Evolutionary conservation across 805 yeast genomes (phyloP).

Genomic region (Blastobotrys attinorum): DNA sequence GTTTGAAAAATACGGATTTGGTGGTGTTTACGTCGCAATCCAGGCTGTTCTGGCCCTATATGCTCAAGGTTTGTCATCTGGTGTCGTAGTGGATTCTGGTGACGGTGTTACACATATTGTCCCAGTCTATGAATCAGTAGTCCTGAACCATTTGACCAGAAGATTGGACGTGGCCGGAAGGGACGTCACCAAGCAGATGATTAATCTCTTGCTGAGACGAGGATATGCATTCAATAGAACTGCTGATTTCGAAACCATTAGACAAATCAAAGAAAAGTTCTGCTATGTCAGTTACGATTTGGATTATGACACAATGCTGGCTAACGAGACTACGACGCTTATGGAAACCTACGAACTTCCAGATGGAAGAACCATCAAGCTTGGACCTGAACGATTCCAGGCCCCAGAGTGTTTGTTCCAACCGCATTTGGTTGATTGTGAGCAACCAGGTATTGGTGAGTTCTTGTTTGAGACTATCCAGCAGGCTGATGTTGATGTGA

Average conservation of each 20-base stretch:
- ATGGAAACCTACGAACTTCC: slow-evolving; percentile 91
- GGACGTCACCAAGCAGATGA: slow-evolving; percentile 94
- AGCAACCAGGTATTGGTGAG: slow-evolving; percentile 96
- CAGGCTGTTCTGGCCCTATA: slow-evolving; percentile 97
- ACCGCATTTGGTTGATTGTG: slow-evolving; percentile 89
- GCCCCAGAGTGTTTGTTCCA: slow-evolving; percentile 97
- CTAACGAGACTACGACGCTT: slow-evolving; percentile 91
- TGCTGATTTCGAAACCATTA: slow-evolving; percentile 97
- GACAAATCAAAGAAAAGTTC: slow-evolving; percentile 93
- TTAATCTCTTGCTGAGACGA: slow-evolving; percentile 82
- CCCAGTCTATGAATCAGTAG: slow-evolving; percentile 95
- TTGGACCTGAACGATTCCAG: slow-evolving; percentile 92
- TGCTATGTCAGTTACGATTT: slow-evolving; percentile 94
- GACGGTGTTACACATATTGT: slow-evolving; percentile 98
- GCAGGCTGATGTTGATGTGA: slow-evolving; percentile 88
- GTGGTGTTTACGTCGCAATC: slow-evolving; percentile 91
- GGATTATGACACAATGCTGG: slow-evolving; percentile 76
- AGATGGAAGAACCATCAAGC: slow-evolving; percentile 89
- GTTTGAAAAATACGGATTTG: slow-evolving; percentile 85
- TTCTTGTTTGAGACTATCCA: slow-evolving; percentile 85
- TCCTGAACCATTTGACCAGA: slow-evolving; percentile 85
- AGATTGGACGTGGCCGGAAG: slow-evolving; percentile 97
- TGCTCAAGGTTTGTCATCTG: slow-evolving; percentile 94
- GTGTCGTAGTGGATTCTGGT: slow-evolving; percentile 98
- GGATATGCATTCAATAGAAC: slow-evolving; percentile 98